Base-by-base conservation (phyloP, 495 filamentous ascomycete genomes). In the Aspergillus affinis region DNA sequence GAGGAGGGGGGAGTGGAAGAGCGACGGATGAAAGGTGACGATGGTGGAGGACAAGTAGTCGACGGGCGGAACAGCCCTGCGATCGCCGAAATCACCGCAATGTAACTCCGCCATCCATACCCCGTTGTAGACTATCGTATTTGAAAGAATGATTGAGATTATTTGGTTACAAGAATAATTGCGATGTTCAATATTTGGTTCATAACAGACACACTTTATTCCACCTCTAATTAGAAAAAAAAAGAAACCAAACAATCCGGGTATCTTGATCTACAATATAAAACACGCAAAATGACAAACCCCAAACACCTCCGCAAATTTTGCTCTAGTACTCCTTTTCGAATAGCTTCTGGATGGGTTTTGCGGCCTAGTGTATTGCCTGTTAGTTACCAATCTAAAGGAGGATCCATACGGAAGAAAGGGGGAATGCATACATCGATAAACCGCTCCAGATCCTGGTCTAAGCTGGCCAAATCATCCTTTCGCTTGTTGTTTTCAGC, bases 401-500 rank as follows among this genome's bases (percentile, higher is more conserved):
- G 10, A 41, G 62, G 62, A 58, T 26, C 20, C 15, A 13, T 18
- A 26, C 13, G 26, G 6, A 48, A 30, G 20, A 41, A 32, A 21
- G 6, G 32, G 52, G 32, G 52, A 44, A 54, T 18, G 17, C 17
- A 18, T 72, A 80, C 75, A 68, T 93, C 90, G 63, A 96, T 90
- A 66, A 96, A 96, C 66, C 90, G 90, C 76, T 96, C 92, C 63
- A 96, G 76, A 69, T 95, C 89, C 74, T 89, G 86, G 66, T 96
- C 93, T 41, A 97, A 78, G 62, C 86, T 95, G 36, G 87, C 90
- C 26, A 98, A 76, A 69, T 98, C 91, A 56, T 97, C 93, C 72
- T 94, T 93, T 53, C 93, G 82, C 76, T 91, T 96, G 79, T 96
- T 96, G 66, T 97, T 97, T 66, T 97, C 93, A 6, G 90, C 88